Conservation (phyloP, 495 filamentous ascomycete species). For the Penicillium subrubescens region DNA sequence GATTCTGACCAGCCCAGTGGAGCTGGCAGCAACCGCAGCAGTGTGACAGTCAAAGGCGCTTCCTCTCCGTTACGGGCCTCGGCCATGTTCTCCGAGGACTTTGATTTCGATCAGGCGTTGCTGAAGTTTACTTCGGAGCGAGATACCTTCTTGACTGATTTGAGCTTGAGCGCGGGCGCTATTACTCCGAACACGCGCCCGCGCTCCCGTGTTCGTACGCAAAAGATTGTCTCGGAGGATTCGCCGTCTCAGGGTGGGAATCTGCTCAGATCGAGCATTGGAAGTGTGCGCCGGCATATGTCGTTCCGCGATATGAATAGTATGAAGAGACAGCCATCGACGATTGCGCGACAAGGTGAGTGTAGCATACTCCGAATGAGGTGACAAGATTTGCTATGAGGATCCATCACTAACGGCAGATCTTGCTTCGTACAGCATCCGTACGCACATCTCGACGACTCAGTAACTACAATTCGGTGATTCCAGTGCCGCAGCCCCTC, state of each 20-base stretch:
- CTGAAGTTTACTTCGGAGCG: constrained; percentile 92
- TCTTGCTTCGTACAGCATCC: constrained; percentile 61
- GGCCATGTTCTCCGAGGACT: constrained; percentile 56
- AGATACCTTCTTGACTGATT: constrained; percentile 89
- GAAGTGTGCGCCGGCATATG: constrained; percentile 83
- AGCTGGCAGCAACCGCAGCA: constrained; percentile 84
- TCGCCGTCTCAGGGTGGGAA: constrained; percentile 38
- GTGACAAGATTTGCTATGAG: not conserved
- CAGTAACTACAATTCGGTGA: constrained; percentile 98
- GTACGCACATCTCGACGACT: constrained; percentile 84
- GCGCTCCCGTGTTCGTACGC: constrained; percentile 73
- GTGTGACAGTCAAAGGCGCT: constrained; percentile 73
- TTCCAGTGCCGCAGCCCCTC: constrained; percentile 88
- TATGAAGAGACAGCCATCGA: constrained; percentile 82
- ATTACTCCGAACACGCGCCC: constrained; percentile 69
- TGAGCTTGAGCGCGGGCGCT: constrained; percentile 86
- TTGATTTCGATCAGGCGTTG: constrained; percentile 90
- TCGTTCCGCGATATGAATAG: constrained; percentile 94
- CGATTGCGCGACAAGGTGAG: constrained; percentile 76
- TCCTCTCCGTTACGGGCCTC: constrained; percentile 42
- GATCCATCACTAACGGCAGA: not conserved
- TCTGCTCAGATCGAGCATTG: constrained; percentile 58
- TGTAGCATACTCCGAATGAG: constrained; percentile 5
- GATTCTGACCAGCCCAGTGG: constrained; percentile 58
- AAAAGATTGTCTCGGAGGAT: constrained; percentile 82